Evolutionary conservation across 192 early-diverging fungal genomes (phyloP).

Genomic region (Coemansia sp.): DNA sequence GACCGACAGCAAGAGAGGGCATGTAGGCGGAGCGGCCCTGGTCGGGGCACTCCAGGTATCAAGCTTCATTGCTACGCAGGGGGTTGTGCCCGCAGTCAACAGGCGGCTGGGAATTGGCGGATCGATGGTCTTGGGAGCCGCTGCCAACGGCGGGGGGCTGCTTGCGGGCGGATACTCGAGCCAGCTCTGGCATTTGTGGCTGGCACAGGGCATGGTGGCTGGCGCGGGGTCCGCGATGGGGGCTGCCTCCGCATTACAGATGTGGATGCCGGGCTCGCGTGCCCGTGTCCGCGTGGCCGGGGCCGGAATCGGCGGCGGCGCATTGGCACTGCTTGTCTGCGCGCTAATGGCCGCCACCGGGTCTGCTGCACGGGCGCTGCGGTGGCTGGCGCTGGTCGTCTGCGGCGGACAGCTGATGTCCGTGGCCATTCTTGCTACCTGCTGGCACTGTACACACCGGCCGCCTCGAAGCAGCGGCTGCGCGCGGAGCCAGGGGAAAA

Average conservation of each 20-base stretch:
- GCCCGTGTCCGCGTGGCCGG: no score
- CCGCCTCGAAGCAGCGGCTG: background rate
- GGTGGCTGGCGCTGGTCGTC: slow-evolving; percentile 1
- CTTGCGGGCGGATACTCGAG: background rate
- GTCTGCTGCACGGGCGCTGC: background rate
- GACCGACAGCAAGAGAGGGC: no score
- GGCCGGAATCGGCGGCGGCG: background rate
- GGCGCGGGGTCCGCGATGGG: background rate
- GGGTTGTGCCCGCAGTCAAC: background rate
- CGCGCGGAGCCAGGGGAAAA: no score
- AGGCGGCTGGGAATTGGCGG: background rate
- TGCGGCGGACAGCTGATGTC: background rate
- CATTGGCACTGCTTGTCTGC: background rate
- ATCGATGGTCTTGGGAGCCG: background rate
- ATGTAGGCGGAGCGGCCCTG: background rate
- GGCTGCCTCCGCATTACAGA: background rate
- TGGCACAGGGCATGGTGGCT: background rate
- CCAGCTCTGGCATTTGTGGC: slow-evolving; percentile 1
- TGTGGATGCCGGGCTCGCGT: no score
- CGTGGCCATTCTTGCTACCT: background rate
- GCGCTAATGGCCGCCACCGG: background rate
- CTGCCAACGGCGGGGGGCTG: background rate
- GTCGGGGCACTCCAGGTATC: background rate
- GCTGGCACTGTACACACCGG: background rate
- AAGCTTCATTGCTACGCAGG: background rate